A percentile compares a stretch with the other conserved stretches of the same genome.
phyloP scores from a whole-genome alignment of 2,329 filamentous ascomycete genomes.

The Pseudocercospora fijiensis region DNA sequence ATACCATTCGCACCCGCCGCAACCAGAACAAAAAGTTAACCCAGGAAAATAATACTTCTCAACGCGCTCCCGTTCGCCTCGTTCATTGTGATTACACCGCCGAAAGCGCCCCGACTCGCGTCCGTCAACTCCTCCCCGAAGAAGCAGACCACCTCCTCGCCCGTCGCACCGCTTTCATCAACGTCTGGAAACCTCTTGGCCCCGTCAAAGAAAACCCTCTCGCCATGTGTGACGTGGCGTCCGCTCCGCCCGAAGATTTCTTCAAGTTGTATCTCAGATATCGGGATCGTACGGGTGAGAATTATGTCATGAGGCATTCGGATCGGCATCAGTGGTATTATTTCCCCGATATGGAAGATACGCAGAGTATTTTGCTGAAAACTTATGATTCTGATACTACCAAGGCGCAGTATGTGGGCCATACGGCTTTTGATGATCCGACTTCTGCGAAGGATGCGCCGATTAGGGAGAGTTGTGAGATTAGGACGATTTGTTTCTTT shows the following conservation, averaged over 20 bases:
- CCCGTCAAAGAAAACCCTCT: conserved; percentile 44
- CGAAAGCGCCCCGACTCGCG: conserved; percentile 45
- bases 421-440: conserved; percentile 44
- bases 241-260: conserved; percentile 41
- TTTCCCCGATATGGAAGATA: conserved; percentile 42
- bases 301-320: conserved; percentile 43
- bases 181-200: conserved; percentile 52
- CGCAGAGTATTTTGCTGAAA: conserved; percentile 44
- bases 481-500: conserved; percentile 45
- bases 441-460: conserved; percentile 36
- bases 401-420: conserved; percentile 41
- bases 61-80: conserved; percentile 51
- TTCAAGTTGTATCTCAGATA: conserved; percentile 45
- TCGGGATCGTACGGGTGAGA: conserved; percentile 43
- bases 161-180: conserved; percentile 52
- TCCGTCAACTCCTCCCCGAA: conserved; percentile 46
- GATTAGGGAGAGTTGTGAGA: conserved; percentile 43
- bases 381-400: conserved; percentile 41
- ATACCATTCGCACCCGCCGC: conserved; percentile 48
- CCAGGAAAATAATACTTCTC: conserved; percentile 37
- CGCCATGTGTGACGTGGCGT: conserved; percentile 44
- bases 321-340: conserved; percentile 42
- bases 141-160: conserved; percentile 46
- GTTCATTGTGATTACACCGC: conserved; percentile 55
- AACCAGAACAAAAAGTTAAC: conserved; percentile 39